These are phyloP conservation scores for Leptographium lundbergii DNA, from an alignment of 2,329 filamentous ascomycete species.

Conservation along the genomic window DNA sequence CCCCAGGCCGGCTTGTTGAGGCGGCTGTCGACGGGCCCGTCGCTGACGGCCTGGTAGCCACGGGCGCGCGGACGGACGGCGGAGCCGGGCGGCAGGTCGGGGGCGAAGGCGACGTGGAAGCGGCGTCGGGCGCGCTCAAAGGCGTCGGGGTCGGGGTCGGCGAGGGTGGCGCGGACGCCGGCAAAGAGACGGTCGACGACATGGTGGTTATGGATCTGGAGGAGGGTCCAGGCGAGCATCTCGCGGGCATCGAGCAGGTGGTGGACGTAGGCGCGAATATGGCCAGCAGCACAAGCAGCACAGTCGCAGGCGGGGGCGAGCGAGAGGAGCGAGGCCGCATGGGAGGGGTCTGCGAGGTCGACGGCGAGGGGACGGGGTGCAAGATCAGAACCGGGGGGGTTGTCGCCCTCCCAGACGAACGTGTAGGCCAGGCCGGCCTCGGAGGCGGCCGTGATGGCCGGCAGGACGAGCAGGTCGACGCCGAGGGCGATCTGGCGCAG, in stretches of 20 bases:
- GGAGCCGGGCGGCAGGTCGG: constrained; percentile 57
- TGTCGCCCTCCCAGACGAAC: constrained; percentile 47
- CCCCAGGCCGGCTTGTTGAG: constrained; percentile 59
- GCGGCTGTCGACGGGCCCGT: constrained; percentile 45
- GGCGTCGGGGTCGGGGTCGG: constrained; percentile 27
- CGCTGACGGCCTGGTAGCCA: constrained; percentile 70
- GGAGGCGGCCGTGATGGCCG: constrained; percentile 51
- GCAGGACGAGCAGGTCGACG: constrained; percentile 65
- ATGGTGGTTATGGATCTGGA: constrained; percentile 85
- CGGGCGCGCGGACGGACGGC: constrained; percentile 68
- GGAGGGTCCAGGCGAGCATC: constrained; percentile 89
- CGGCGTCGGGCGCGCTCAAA: constrained; percentile 42
- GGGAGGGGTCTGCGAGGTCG: constrained; percentile 59
- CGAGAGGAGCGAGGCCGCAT: constrained; percentile 51
- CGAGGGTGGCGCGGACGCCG: constrained; percentile 53
- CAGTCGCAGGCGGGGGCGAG: constrained; percentile 56
- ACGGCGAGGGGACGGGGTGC: constrained; percentile 49
- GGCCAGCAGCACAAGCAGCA: constrained; percentile 65
- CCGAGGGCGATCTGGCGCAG: constrained; percentile 65
- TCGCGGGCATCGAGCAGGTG: constrained; percentile 84
- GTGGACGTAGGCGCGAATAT: constrained; percentile 78
- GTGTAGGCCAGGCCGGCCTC: constrained; percentile 76
- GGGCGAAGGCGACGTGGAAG: constrained; percentile 48
- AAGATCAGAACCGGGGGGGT: too few relatives aligned
- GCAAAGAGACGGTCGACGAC: constrained; percentile 62